A percentile compares a stretch with the other conserved stretches of the same genome.
Conservation (phyloP, 2,329 filamentous ascomycete species). For the Aspergillus pseudotamarii region DNA sequence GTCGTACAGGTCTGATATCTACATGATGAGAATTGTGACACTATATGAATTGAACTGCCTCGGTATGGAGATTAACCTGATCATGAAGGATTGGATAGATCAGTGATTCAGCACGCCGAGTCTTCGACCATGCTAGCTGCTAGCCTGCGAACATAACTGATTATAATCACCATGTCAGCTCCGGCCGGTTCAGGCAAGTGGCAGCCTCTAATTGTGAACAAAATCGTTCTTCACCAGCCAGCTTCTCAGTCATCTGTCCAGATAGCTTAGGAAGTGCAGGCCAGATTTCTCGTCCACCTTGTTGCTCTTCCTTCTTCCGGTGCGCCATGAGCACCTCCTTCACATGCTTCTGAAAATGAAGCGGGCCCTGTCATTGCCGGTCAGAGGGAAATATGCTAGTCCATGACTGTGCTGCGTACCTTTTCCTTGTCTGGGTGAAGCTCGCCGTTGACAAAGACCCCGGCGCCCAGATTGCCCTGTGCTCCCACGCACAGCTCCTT, state of each 20-base stretch:
- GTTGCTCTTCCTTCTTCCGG: conserved; percentile 41
- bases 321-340: conserved; percentile 53
- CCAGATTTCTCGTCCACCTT: conserved; percentile 54
- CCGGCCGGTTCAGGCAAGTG: neutral
- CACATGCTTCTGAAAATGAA: conserved; percentile 57
- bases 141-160: too few relatives aligned
- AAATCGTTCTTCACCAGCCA: neutral
- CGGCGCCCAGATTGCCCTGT: conserved; percentile 62
- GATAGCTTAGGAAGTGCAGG: conserved; percentile 38
- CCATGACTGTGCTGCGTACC: conserved; percentile 23
- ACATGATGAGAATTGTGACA: too few relatives aligned
- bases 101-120: too few relatives aligned
- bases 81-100: too few relatives aligned
- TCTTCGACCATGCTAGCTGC: too few relatives aligned
- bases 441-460: conserved; percentile 64
- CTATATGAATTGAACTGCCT: too few relatives aligned
- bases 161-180: neutral
- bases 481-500: conserved; percentile 62
- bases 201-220: neutral
- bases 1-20: too few relatives aligned
- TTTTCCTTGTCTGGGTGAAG: conserved; percentile 64
- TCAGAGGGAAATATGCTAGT: neutral
- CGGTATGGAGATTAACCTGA: too few relatives aligned
- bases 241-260: neutral
- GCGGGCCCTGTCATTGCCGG: conserved; percentile 33